Evolutionary conservation across 2,329 filamentous ascomycete genomes (phyloP).

Genomic region (Aspergillus sp.): DNA sequence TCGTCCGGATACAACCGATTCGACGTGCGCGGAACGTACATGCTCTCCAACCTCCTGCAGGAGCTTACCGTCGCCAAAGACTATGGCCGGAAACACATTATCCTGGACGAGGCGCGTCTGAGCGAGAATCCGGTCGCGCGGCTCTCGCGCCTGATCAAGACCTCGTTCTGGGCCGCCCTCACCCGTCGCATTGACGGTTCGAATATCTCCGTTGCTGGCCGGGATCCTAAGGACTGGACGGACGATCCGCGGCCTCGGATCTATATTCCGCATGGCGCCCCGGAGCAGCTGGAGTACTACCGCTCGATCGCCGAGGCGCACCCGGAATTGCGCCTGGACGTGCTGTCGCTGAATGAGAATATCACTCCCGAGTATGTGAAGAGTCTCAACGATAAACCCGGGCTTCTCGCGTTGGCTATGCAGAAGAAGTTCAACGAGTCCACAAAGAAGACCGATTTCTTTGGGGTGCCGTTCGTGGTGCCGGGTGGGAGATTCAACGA

Average conservation of each 20-base stretch:
- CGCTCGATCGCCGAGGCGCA: constrained; percentile 64
- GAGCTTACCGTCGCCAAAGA: constrained; percentile 89
- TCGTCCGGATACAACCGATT: constrained; percentile 81
- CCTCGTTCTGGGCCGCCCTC: constrained; percentile 86
- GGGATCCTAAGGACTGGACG: constrained; percentile 94
- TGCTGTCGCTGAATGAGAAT: constrained; percentile 60
- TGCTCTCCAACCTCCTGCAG: constrained; percentile 92
- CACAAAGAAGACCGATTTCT: constrained; percentile 61
- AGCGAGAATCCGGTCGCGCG: constrained; percentile 93
- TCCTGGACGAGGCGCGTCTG: constrained; percentile 80
- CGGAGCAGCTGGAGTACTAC: constrained; percentile 87
- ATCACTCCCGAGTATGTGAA: constrained; percentile 75
- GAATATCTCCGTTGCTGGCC: constrained; percentile 67
- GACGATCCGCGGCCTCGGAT: constrained; percentile 79
- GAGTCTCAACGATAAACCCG: constrained; percentile 77
- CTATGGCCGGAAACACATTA: constrained; percentile 77
- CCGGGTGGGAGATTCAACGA: constrained; percentile 97
- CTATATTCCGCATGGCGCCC: constrained; percentile 75
- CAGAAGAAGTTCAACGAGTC: constrained; percentile 59
- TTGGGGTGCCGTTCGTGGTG: constrained; percentile 88
- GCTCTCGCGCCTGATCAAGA: constrained; percentile 73
- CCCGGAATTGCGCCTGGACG: constrained; percentile 80
- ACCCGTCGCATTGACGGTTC: constrained; percentile 84
- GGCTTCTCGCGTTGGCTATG: constrained; percentile 82
- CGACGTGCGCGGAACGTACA: constrained; percentile 91